phyloP scores from a whole-genome alignment of 2,329 filamentous ascomycete genomes.

The Aaosphaeria pasadenensis region DNA sequence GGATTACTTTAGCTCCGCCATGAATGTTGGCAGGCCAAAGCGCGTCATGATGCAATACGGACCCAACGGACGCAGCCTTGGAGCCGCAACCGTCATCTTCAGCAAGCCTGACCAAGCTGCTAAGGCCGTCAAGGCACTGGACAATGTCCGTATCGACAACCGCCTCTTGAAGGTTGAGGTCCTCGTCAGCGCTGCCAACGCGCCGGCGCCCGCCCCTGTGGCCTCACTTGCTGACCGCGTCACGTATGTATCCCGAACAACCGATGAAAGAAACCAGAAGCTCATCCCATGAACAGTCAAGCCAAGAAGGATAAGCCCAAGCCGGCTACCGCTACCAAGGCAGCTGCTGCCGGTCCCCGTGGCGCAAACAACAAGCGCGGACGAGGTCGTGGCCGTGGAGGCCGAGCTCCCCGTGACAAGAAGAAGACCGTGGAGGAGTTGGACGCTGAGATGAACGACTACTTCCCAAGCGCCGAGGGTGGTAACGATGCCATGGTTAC shows the following conservation, averaged over 20 bases:
- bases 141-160: constrained; percentile 86
- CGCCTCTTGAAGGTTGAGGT: constrained; percentile 95
- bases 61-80: constrained; percentile 85
- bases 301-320: constrained; percentile 61
- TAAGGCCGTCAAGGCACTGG: constrained; percentile 79
- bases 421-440: constrained; percentile 98
- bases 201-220: constrained; percentile 65
- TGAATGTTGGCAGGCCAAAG: constrained; percentile 89
- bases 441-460: constrained; percentile 96
- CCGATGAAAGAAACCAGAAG: background rate
- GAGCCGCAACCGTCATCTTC: constrained; percentile 89
- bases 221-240: constrained; percentile 76
- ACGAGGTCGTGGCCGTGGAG: constrained; percentile 43
- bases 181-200: constrained; percentile 73
- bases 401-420: constrained; percentile 44
- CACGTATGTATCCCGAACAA: constrained; percentile 54
- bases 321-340: constrained; percentile 74
- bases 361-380: constrained; percentile 49
- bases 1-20: constrained; percentile 91
- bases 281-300: constrained; percentile 53
- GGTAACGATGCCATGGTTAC: constrained; percentile 44
- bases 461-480: constrained; percentile 61
- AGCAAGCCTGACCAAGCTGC: constrained; percentile 74
- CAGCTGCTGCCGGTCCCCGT: constrained; percentile 48
- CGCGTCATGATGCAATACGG: constrained; percentile 89